Conservation (phyloP, 2,329 filamentous ascomycete species). For the Fusarium tanahbumbuense region DNA sequence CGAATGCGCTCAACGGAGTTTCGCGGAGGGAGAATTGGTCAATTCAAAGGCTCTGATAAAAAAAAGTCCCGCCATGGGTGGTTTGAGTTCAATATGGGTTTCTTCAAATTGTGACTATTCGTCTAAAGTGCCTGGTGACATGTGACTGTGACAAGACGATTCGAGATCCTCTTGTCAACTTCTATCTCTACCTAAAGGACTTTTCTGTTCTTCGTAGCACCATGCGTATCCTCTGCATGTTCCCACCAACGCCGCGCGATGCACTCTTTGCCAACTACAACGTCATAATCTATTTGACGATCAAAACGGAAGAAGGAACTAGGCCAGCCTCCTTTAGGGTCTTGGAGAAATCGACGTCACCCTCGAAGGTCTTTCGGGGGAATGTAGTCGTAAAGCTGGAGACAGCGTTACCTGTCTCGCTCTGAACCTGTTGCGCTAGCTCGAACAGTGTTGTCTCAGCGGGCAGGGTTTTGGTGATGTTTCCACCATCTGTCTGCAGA, state of each 20-base stretch:
- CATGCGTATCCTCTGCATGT: not conserved
- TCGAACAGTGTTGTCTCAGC: constrained; percentile 94
- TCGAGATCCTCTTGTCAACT: not conserved
- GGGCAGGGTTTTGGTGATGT: constrained; percentile 86
- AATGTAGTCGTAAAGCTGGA: constrained; percentile 87
- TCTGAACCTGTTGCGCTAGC: constrained; percentile 79
- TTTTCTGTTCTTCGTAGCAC: constrained; percentile 13
- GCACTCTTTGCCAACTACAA: constrained; percentile 19
- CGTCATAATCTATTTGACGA: constrained; percentile 67
- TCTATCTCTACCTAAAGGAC: constrained; percentile 28
- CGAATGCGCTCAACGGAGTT: constrained; percentile 59
- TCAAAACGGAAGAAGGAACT: constrained; percentile 89
- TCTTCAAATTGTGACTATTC: constrained; percentile 27
- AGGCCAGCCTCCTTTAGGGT: constrained; percentile 92
- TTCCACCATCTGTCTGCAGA: constrained; percentile 79
- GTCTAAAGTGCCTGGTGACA: constrained; percentile 7
- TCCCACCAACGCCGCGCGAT: constrained; percentile 41
- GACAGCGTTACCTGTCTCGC: constrained; percentile 77
- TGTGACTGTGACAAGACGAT: constrained; percentile 1
- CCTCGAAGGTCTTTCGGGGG: constrained; percentile 82
- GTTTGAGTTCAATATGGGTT: constrained; percentile 44
- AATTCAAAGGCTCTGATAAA: constrained; percentile 55
- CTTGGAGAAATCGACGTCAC: constrained; percentile 80
- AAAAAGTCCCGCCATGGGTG: constrained; percentile 51
- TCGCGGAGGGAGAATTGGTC: constrained; percentile 53